Percentiles rank a stretch among this genome's conserved stretches.
These are phyloP conservation scores for Porpolomopsis calyptriformis DNA, from an alignment of 768 basidiomycete species.

Conservation along the genomic window DNA sequence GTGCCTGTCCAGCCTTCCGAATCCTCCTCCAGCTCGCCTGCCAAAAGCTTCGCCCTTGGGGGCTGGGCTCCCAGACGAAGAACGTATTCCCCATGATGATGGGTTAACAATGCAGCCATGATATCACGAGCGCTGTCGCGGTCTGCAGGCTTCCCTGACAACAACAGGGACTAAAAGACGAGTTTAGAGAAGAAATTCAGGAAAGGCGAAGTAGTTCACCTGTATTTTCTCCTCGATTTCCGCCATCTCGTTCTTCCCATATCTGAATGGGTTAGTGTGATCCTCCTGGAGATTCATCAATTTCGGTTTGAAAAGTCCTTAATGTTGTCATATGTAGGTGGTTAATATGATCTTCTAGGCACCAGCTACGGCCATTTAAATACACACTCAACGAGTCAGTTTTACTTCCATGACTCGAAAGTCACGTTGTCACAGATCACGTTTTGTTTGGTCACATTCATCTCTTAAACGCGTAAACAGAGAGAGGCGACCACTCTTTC, in stretches of 20 bases:
- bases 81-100: slow-evolving; percentile 61
- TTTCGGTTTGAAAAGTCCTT: slow-evolving; percentile 62
- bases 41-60: slow-evolving; percentile 43
- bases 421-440: no score
- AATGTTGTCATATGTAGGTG: slow-evolving; percentile 36
- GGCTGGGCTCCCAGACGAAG: slow-evolving; percentile 65
- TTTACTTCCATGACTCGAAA: no score
- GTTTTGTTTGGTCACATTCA: no score
- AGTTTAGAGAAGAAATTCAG: slow-evolving; percentile 6
- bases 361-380: background rate
- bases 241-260: slow-evolving; percentile 19
- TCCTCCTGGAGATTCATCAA: slow-evolving; percentile 63
- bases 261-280: no score
- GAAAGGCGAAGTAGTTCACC: slow-evolving; percentile 24
- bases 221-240: slow-evolving; percentile 48
- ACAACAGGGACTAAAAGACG: slow-evolving; percentile 30
- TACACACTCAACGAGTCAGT: no score
- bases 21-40: slow-evolving; percentile 39
- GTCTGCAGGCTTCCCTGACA: slow-evolving; percentile 31
- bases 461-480: no score
- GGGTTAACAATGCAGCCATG: slow-evolving; percentile 57
- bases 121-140: slow-evolving; percentile 51
- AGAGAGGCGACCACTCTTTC: no score
- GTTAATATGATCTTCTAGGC: background rate
- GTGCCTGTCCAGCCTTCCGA: slow-evolving; percentile 46